Conservation (phyloP, 495 filamentous ascomycete genomes). For the Durotheca rogersii region DNA sequence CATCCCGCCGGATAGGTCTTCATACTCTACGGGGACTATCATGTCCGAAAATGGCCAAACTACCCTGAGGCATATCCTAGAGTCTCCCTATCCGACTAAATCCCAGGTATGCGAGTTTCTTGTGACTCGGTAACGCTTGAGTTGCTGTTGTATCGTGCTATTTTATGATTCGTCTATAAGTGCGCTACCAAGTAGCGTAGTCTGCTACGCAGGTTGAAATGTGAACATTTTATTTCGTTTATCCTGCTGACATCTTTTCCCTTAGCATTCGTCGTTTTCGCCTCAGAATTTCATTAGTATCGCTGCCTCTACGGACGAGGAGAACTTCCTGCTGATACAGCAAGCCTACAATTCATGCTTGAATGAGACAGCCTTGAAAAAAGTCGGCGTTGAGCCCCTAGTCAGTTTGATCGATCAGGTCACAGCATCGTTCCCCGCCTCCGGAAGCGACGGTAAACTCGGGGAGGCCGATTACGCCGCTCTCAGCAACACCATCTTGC, state of each 20-base stretch:
- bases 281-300: conserved; percentile 41
- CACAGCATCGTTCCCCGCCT: conserved; percentile 52
- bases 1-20: conserved; percentile 64
- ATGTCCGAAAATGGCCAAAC: conserved; percentile 61
- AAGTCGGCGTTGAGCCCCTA: conserved; percentile 58
- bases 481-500: conserved; percentile 54
- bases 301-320: conserved; percentile 46
- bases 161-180: no score
- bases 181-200: no score
- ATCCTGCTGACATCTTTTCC: conserved; percentile 13
- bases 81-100: conserved; percentile 53
- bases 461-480: conserved; percentile 39
- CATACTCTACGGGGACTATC: conserved; percentile 57
- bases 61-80: conserved; percentile 63
- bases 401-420: conserved; percentile 43
- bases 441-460: conserved; percentile 21
- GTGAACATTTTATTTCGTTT: neutral
- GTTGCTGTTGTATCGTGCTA: neutral
- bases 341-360: conserved; percentile 65
- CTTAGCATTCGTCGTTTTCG: conserved; percentile 51
- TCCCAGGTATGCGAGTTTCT: conserved; percentile 34
- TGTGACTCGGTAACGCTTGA: neutral
- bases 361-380: conserved; percentile 55
- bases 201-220: neutral
- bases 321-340: conserved; percentile 68